Evolutionary conservation across 768 basidiomycete species (phyloP), one percentile per base, ranked within the genome.

Genomic region (Podaxis mareebaensis): DNA sequence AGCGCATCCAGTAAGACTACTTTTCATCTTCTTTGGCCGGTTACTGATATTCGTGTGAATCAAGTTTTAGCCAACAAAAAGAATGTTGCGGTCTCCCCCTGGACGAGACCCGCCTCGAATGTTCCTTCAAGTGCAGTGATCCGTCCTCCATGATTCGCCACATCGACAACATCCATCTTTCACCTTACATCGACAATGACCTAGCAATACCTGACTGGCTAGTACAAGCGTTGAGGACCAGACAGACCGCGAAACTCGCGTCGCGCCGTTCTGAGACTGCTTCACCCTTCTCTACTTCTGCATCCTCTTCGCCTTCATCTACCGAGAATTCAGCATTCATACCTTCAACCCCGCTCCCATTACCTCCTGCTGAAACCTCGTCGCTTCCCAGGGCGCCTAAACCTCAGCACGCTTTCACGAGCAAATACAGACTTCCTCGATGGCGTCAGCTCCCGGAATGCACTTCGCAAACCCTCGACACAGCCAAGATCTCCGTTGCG

Each of bases 1-100:
- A 51, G 26, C 48, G 48, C 15, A 60, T 26, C 7, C 58, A 60
- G 58, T 60, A 17, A 60, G 58, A 10, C 44, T 40, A 2, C 5
- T 20, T 17, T 38, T 30, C 13, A 26, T 38, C n/a, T 24, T 20
- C 36, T 17, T 4, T 24, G 2, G 20, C 12, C n/a, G 8, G 15
- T 5, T 4, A 12, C 49, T 38, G 33, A 52, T 22, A 24, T 20
- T 22, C 42, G 0, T 17, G 42, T 44, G 6, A 15, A 20, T 10
- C 7, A 51, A 60, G 58, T 12, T 38, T 52, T n/a, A 39, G 30
- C 20, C 42, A 38, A 60, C 39, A 15, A n/a, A 60, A 20, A 17
- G 30, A 39, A 13, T 24, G 13, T 4, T 60, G 58, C 22, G 4
- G 30, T 11, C 58, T 60, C 7, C 58, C 58, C 15, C 24, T 51